These are phyloP conservation scores for Apium graveolens DNA, from an alignment of 129 eudicot species.

Conservation along the genomic window DNA sequence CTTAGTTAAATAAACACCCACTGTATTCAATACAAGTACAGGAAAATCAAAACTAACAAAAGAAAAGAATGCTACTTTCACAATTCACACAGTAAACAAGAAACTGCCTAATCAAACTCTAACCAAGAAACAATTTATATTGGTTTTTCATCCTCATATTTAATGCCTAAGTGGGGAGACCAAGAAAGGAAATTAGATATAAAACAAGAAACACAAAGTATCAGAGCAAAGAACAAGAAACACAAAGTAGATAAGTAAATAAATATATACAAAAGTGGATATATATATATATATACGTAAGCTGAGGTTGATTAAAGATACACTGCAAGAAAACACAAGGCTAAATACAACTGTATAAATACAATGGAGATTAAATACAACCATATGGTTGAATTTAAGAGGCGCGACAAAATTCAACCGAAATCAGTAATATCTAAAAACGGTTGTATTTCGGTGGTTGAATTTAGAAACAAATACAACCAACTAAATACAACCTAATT, in stretches of 20 bases:
- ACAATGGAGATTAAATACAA: too few relatives aligned
- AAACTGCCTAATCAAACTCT: conserved; percentile 9
- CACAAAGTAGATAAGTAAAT: neutral
- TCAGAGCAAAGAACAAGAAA: neutral
- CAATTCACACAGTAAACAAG: neutral
- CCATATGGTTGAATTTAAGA: too few relatives aligned
- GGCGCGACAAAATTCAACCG: too few relatives aligned
- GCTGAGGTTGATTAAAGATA: conserved; percentile 16
- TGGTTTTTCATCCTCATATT: neutral
- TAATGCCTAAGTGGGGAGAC: neutral
- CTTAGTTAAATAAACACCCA: neutral
- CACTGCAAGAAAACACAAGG: too few relatives aligned
- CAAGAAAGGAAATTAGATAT: conserved; percentile 4
- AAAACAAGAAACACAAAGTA: too few relatives aligned
- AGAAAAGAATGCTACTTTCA: neutral
- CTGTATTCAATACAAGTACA: too few relatives aligned
- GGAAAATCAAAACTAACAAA: neutral
- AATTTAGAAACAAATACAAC: too few relatives aligned
- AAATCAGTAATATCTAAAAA: too few relatives aligned
- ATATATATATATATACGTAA: conserved; percentile 23
- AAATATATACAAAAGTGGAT: conserved; percentile 13
- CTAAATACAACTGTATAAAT: too few relatives aligned
- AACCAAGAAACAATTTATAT: neutral
- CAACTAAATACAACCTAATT: too few relatives aligned
- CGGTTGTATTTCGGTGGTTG: too few relatives aligned